Evolutionary conservation across 1,139 yeast genomes (phyloP), one percentile per base, ranked within the genome.

Genomic region (Nakaseomyces uthaithaninus): DNA sequence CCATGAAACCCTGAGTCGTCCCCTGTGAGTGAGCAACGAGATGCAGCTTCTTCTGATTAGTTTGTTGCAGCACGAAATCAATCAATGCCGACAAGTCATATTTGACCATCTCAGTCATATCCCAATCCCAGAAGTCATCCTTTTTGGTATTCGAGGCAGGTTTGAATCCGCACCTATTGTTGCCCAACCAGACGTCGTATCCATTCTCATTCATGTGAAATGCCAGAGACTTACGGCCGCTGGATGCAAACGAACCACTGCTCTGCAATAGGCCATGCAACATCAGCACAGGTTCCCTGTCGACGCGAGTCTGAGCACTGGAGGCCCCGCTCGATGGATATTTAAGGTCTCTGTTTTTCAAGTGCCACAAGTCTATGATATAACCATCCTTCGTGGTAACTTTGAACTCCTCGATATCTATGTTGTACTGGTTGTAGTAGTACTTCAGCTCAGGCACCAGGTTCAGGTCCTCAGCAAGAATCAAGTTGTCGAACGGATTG

Each of bases 171-270:
- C 94, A 78, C 44, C 98, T 66, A 57, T 89, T 89, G 56, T 89
- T 87, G 1, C 96, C 97, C 41, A 91, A 62, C 96, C 97, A 91
- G 1, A 91, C 91, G 52, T 91, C 97, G 57, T 71, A 86, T 0
- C 95, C 95, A 24, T 47, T 43, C 18, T 71, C 66, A 33, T 69
- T 62, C 22, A 89, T 65, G 50, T 67, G 72, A 49, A 76, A 78
- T 0, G 93, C 93, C 40, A 91, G 57, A 5, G 94, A 82, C 44
- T 83, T 75, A 42, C 68, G 67, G 0, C 96, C 97, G 15, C 83
- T 67, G 0, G 94, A 79, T 25, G 91, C 70, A 59, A 71, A 91
- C 0, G 95, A 82, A 0, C 91, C 96, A 0, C 93, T 77, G 22
- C 94, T 80, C 53, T 87, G 94, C 48, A 91, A 65, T 15, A 91